These are phyloP conservation scores for Fraxinus greggii DNA, from an alignment of 305 asterid species.

Conservation along the genomic window DNA sequence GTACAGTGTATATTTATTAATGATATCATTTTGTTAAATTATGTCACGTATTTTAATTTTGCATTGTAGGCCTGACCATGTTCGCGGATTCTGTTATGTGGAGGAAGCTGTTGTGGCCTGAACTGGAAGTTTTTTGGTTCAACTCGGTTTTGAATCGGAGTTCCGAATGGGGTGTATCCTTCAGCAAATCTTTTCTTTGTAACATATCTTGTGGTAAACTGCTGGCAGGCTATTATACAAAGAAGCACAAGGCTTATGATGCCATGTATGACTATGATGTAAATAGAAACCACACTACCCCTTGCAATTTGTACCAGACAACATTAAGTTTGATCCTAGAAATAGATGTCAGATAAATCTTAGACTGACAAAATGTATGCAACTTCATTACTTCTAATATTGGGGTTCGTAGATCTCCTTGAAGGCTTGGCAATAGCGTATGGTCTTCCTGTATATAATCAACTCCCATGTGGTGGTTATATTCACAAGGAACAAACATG, in stretches of 20 bases:
- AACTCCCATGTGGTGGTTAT: background rate
- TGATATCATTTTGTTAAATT: conserved; percentile 8
- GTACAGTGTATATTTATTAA: conserved; percentile 4
- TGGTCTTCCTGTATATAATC: background rate
- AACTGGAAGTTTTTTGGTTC: conserved; percentile 94
- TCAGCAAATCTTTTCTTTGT: conserved; percentile 1
- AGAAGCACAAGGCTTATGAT: background rate
- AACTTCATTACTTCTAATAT: background rate
- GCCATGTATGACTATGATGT: background rate
- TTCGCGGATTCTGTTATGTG: conserved; percentile 79
- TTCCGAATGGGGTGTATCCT: conserved; percentile 99
- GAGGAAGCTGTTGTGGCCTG: conserved; percentile 90
- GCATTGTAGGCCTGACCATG: conserved; percentile 67
- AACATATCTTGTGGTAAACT: conserved; percentile 1
- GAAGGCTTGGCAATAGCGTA: background rate
- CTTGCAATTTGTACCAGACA: background rate
- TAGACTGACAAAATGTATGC: background rate
- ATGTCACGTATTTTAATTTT: conserved; percentile 19
- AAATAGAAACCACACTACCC: background rate
- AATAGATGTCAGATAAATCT: background rate
- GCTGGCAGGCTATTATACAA: background rate
- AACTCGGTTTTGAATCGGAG: conserved; percentile 92
- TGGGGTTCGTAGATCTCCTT: background rate
- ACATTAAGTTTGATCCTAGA: background rate
- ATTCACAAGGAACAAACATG: background rate